Evolutionary conservation across 2,329 filamentous ascomycete genomes (phyloP), one percentile per base, ranked within the genome.

Genomic region (Colletotrichum spinosum): DNA sequence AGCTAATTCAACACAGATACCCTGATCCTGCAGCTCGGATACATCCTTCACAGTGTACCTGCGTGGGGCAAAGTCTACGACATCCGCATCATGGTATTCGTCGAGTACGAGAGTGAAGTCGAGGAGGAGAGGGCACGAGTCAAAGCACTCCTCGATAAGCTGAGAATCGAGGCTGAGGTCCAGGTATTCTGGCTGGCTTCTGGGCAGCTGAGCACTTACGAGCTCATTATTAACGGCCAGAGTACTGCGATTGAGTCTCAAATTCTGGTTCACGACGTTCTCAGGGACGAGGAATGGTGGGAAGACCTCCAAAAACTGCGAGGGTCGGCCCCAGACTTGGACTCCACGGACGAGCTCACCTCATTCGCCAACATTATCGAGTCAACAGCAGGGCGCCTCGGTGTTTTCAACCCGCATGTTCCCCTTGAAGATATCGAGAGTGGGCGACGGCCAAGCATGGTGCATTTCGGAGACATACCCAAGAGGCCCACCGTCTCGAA

Each of bases 101-200:
- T 97, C 17, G 93, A 97, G 73, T 97, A 97, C 70, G 92, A 96
- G 74, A 88, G 84, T 34, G 93, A 97, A 70, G 90, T 97, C 1
- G 87, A 91, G 44, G 92, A 97, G 76, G 93, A 97, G 76, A 83
- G 87, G 41, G 86, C 85, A 2, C 83, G 93, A 61, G 90, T 97
- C 13, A 87, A 87, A 65, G 87, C 90, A 1, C 81, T 97, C 2
- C 82, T 97, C 1, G 91, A 92, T 25, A 97, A 95, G 74, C 77
- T 97, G 8, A 85, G 93, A 13, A 97, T 97, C 52, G 87, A 94
- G 67, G 93, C 93, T 3, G 84, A 93, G 67, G 87, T 97, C 0
- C 77, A 91, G 12, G 93, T 97, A 1, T 94, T 94, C 72, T 96
- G 91, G 87, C 84, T 97, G 44, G 91, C 92, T 2, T 91, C 87